Evolutionary conservation across 805 yeast genomes (phyloP), one percentile per base, ranked within the genome.

Genomic region (Schwanniomyces polymorphus): DNA sequence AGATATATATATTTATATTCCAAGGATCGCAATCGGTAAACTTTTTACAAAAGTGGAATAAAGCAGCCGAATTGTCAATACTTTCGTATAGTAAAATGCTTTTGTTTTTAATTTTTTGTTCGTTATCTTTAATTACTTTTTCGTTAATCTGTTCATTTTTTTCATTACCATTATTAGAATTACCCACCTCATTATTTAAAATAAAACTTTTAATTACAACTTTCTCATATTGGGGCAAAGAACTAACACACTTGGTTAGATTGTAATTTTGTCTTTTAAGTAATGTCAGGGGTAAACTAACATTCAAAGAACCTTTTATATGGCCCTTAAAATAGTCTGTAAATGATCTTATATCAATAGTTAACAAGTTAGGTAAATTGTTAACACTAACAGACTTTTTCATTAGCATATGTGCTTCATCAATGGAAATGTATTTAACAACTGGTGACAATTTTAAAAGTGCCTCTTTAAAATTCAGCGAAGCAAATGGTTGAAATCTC

Each of bases 271-370:
- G 72, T 53, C 98, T 78, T 61, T 84, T 87, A 52, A 91, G 69
- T 37, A 91, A 72, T 0, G 97, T 91, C n/a, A 96, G 86, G 1
- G 98, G 97, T 11, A 91, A 68, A 63, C 96, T 88, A 31, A 92
- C 77, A 61, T 89, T 89, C 39, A 88, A 71, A 0, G 97, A 79
- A 37, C 78, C 72, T 4, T 56, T 58, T 10, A 92, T 64, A 51
- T 85, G 90, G 2, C 75, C 60, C 49, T 74, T 78, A 38, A 84
- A 76, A 60, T 72, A 89, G 47, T 88, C 92, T 21, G 87, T 83
- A 60, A 84, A 89, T 0, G 97, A 88, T 46, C 98, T 72, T 9
- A 87, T 84, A 61, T 91, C 98, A 12, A 90, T 69, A 2, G 86
- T 57, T n/a, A 88, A 40, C 10, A 60, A 48, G 27, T 56, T 50